These are phyloP conservation scores for Claviceps paspali DNA, from an alignment of 2,329 filamentous ascomycete species.

Conservation along the genomic window DNA sequence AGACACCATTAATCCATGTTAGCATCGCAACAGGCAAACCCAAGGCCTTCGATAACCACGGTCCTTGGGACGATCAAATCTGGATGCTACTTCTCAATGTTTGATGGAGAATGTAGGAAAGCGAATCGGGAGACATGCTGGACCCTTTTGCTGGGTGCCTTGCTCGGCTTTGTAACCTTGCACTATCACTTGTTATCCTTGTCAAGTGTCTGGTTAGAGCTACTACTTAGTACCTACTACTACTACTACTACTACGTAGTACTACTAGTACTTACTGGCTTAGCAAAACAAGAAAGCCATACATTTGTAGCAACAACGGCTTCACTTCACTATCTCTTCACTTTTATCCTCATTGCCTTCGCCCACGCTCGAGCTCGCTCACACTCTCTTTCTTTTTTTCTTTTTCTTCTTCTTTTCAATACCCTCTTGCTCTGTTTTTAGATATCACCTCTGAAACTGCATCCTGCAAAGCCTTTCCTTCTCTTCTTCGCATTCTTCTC, in stretches of 20 bases:
- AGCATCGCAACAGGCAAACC: not conserved
- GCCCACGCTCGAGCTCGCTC: not conserved
- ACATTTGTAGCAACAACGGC: too few relatives aligned
- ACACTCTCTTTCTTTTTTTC: not conserved
- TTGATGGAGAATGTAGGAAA: not conserved
- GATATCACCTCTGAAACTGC: not conserved
- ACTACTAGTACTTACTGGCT: too few relatives aligned
- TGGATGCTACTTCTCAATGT: too few relatives aligned
- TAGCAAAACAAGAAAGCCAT: too few relatives aligned
- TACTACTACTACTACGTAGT: too few relatives aligned
- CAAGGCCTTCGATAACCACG: not conserved
- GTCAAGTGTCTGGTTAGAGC: conserved; percentile 14
- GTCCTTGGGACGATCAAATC: not conserved
- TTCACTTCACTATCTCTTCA: not conserved
- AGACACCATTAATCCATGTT: not conserved
- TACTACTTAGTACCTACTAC: too few relatives aligned
- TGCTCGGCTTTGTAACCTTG: not conserved
- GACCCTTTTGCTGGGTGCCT: not conserved
- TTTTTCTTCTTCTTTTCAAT: not conserved
- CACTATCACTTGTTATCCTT: conserved; percentile 14
- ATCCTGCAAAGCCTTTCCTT: too few relatives aligned
- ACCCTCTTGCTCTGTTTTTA: too few relatives aligned
- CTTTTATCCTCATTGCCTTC: not conserved
- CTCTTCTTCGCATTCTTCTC: too few relatives aligned
- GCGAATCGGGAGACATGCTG: too few relatives aligned